A percentile compares a stretch with the other conserved stretches of the same genome.
Conservation (phyloP, 441 rosid species). For the Gossypium aridum region DNA sequence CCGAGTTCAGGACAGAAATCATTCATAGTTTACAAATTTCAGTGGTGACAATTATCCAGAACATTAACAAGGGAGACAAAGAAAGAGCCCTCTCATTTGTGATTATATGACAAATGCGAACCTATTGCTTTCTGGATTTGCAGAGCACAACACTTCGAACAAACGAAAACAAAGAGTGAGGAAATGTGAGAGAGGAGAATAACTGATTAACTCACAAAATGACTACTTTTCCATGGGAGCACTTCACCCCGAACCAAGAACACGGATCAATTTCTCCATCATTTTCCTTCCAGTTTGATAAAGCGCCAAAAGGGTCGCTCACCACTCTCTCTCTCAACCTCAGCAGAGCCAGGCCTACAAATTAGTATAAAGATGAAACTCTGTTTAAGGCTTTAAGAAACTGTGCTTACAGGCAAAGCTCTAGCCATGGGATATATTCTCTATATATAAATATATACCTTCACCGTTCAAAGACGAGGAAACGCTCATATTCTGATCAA, state of each 20-base stretch:
- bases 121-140: not conserved
- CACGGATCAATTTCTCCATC: constrained; percentile 45
- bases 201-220: constrained; percentile 46
- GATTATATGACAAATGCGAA: not conserved
- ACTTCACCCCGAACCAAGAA: constrained; percentile 79
- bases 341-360: constrained; percentile 58
- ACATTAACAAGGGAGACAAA: not conserved
- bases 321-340: constrained; percentile 52
- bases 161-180: not conserved
- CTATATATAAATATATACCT: constrained; percentile 29
- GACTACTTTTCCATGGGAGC: constrained; percentile 60
- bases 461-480: constrained; percentile 42
- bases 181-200: not conserved
- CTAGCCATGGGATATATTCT: not conserved
- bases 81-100: not conserved
- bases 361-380: not conserved
- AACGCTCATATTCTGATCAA: constrained; percentile 30
- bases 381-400: not conserved
- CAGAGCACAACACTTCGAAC: not conserved
- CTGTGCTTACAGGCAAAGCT: not conserved
- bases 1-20: not conserved
- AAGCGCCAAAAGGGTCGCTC: constrained; percentile 66
- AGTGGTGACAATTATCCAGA: not conserved
- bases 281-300: constrained; percentile 50
- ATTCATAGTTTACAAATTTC: not conserved